Evolutionary conservation across 2,329 filamentous ascomycete genomes (phyloP), one percentile per base, ranked within the genome.

Genomic region (Phaeosphaeria sp.): DNA sequence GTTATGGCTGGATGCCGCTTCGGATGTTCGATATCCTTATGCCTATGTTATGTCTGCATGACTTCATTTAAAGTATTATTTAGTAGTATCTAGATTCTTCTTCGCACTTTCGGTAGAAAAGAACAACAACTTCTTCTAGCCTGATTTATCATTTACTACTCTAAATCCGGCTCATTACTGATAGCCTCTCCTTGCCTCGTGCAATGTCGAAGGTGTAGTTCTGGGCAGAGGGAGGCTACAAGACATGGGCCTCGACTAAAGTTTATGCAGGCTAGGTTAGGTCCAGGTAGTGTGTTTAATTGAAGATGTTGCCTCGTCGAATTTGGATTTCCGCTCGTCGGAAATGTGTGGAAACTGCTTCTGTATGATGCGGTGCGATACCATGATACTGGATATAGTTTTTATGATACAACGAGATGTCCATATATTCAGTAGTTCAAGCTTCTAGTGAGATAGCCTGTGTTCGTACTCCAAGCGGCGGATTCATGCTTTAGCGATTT

Each of bases 1-100:
- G 24, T 46, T 39, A 33, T 22, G 22, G 46, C 48, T 45, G 13
- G 43, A 44, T 53, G 42, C 39, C 50, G 33, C 44, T 49, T 42
- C 20, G 15, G 30, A 36, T 36, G 3, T 36, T 36, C 8, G 25
- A 36, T 3, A 13, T 36, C n/a, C n/a, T 13, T 13, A 36, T 13
- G 3, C 30, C 11, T 36, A 36, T 13, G 11, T 36, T 36, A 30
- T 13, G 30, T 36, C 11, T 36, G 30, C 15, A 36, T 36, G 30
- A 13, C 3, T 36, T 36, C 15, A 36, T 3, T 13, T 3, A 36
- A 36, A 36, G 30, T 36, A 36, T 36, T 13, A 36, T 36, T 13
- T 36, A 36, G 11, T 36, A 36, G 30, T 36, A 36, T 36, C 15
- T 36, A 36, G 30, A 36, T 13, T 36, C 15, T 36, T 36, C 11